Evolutionary conservation across 768 basidiomycete species (phyloP).

Genomic region (Hygrophoropsis aurantiaca): DNA sequence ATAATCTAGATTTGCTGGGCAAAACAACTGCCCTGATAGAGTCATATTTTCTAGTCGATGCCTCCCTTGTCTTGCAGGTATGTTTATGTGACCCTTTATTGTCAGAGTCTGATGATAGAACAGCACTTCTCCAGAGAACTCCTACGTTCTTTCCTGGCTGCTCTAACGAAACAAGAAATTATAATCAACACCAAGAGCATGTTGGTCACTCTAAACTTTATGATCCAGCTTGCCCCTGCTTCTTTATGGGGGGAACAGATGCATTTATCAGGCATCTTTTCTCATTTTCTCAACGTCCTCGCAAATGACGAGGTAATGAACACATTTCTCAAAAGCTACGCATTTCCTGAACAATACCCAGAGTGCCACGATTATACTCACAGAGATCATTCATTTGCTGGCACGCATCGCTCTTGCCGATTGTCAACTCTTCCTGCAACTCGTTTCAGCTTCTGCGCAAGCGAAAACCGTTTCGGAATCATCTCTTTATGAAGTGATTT

Average conservation of each 20-base stretch:
- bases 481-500: slow-evolving; percentile 59
- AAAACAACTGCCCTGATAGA: slow-evolving; percentile 67
- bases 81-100: slow-evolving; percentile 9
- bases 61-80: slow-evolving; percentile 61
- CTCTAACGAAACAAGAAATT: slow-evolving; percentile 49
- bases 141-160: slow-evolving; percentile 54
- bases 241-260: slow-evolving; percentile 70
- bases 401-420: slow-evolving; percentile 72
- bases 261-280: slow-evolving; percentile 74
- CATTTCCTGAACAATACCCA: slow-evolving; percentile 6
- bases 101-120: background rate
- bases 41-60: slow-evolving; percentile 78
- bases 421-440: slow-evolving; percentile 63
- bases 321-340: background rate
- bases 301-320: slow-evolving; percentile 64
- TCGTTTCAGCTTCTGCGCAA: slow-evolving; percentile 64
- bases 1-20: slow-evolving; percentile 75
- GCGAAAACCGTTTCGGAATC: slow-evolving; percentile 47
- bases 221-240: slow-evolving; percentile 65
- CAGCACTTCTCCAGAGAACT: slow-evolving; percentile 58
- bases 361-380: slow-evolving; percentile 41
- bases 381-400: slow-evolving; percentile 72
- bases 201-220: slow-evolving; percentile 54
- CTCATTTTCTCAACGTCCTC: slow-evolving; percentile 55
- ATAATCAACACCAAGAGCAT: slow-evolving; percentile 61